Percentiles rank a stretch among this genome's conserved stretches.
These are phyloP conservation scores for Taphrina populina DNA, from an alignment of 1,139 yeast species.

Conservation along the genomic window DNA sequence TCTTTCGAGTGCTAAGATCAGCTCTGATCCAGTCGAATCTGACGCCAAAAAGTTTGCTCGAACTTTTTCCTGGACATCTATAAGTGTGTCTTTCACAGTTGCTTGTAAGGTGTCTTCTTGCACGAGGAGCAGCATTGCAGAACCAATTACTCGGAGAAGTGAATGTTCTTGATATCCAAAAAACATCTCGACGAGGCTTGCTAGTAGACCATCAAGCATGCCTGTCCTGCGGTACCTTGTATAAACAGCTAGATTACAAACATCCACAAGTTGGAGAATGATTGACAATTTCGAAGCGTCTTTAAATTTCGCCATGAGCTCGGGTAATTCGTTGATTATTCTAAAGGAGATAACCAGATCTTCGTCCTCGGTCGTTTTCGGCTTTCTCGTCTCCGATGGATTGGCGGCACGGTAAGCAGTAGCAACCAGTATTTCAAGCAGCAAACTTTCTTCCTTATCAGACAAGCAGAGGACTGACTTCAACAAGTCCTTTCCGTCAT, in stretches of 20 bases:
- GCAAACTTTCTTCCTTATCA: constrained; percentile 40
- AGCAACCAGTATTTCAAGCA: constrained; percentile 44
- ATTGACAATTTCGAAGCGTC: constrained; percentile 41
- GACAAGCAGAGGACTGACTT: constrained; percentile 38
- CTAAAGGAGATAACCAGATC: constrained; percentile 33
- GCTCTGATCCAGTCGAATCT: constrained; percentile 15
- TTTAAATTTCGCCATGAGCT: constrained; percentile 41
- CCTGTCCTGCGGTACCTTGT: constrained; percentile 42
- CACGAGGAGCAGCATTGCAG: constrained; percentile 34
- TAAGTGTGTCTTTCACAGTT: constrained; percentile 33
- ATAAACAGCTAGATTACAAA: constrained; percentile 41
- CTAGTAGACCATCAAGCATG: constrained; percentile 40
- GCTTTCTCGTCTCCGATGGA: constrained; percentile 1
- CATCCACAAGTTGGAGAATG: constrained; percentile 40
- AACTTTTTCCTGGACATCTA: constrained; percentile 38
- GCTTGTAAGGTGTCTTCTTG: constrained; percentile 35
- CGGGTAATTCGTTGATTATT: constrained; percentile 40
- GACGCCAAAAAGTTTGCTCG: constrained; percentile 24
- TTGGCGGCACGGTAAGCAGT: constrained; percentile 40
- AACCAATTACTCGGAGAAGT: constrained; percentile 34
- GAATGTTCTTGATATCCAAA: constrained; percentile 34
- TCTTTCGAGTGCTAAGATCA: constrained; percentile 4
- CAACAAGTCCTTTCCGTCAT: constrained; percentile 25
- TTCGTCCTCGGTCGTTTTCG: background rate
- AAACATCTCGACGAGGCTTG: constrained; percentile 41